Conservation (phyloP, 2,329 filamentous ascomycete species). For the Blastomyces parvus region DNA sequence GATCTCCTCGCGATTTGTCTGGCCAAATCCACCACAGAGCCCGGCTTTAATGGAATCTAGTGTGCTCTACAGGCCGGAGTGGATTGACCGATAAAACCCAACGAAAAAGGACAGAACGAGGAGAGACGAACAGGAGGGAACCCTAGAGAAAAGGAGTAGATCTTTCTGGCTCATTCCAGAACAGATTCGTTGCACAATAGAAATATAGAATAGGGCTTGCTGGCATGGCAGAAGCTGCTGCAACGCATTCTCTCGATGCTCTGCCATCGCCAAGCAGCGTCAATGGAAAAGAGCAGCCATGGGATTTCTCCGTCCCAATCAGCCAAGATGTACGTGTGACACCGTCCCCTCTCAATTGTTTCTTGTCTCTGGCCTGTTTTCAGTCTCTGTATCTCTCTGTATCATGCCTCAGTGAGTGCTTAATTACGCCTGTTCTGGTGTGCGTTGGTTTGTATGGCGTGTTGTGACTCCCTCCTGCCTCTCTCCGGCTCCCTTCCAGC, state of each 20-base stretch:
- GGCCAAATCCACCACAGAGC: slow-evolving; percentile 1
- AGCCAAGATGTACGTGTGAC: slow-evolving; percentile 28
- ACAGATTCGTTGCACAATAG: slow-evolving; percentile 3
- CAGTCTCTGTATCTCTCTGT: too few species aligned
- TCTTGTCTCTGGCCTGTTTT: slow-evolving; percentile 5
- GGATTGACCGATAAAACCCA: not conserved
- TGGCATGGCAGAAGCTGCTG: slow-evolving; percentile 35
- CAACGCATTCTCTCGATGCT: slow-evolving; percentile 31
- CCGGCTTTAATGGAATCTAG: slow-evolving; percentile 4
- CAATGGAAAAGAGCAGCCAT: slow-evolving; percentile 24
- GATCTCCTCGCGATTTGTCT: not conserved
- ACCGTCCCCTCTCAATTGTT: slow-evolving; percentile 5
- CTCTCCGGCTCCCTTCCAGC: not conserved
- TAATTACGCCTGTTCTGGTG: not conserved
- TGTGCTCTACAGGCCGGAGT: slow-evolving; percentile 1
- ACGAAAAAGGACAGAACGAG: not conserved
- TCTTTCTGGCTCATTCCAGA: slow-evolving; percentile 8
- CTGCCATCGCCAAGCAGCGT: slow-evolving; percentile 29
- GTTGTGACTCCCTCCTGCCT: not conserved
- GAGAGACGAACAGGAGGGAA: not conserved
- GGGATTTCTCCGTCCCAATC: slow-evolving; percentile 32
- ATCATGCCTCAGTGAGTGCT: not conserved
- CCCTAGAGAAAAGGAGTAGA: slow-evolving; percentile 4
- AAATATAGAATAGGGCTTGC: slow-evolving; percentile 11
- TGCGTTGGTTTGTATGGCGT: not conserved